Evolutionary conservation across 1,139 yeast genomes (phyloP).

Genomic region (Magnusiomyces paraingens): DNA sequence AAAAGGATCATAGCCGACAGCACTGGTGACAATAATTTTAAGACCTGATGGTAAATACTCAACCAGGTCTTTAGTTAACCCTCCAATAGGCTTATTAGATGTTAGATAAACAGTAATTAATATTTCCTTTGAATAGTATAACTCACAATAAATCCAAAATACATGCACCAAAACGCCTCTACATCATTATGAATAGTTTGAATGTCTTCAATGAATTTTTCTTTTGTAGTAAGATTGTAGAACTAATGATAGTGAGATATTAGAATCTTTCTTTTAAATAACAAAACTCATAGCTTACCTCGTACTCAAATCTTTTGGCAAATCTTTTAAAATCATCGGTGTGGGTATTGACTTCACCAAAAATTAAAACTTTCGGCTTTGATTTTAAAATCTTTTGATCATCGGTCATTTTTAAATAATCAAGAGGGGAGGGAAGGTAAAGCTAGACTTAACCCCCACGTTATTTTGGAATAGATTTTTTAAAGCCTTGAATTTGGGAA

Average conservation of each 20-base stretch:
- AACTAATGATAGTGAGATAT: constrained; percentile 4
- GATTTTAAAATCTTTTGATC: too few species aligned
- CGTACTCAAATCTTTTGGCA: constrained; percentile 10
- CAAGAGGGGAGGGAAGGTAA: too few species aligned
- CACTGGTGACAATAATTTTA: constrained; percentile 54
- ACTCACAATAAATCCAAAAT: constrained; percentile 22
- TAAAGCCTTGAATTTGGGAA: too few species aligned
- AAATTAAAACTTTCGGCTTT: constrained; percentile 12
- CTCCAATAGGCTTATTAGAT: constrained; percentile 20
- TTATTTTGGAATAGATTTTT: too few species aligned
- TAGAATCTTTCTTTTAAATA: too few species aligned
- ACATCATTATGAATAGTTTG: constrained; percentile 17
- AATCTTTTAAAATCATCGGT: constrained; percentile 6
- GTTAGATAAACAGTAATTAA: not conserved
- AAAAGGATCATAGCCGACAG: constrained; percentile 64
- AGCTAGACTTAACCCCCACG: too few species aligned
- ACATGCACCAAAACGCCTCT: constrained; percentile 21
- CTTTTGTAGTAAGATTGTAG: constrained; percentile 17
- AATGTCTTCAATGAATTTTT: constrained; percentile 20
- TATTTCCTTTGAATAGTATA: not conserved
- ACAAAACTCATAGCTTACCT: constrained; percentile 2
- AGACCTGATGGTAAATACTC: constrained; percentile 47
- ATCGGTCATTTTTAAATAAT: too few species aligned
- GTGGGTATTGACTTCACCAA: constrained; percentile 10
- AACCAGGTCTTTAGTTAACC: constrained; percentile 37